Conservation (phyloP, 371 early-diverging fungal genomes). For the Gilbertella persicaria region DNA sequence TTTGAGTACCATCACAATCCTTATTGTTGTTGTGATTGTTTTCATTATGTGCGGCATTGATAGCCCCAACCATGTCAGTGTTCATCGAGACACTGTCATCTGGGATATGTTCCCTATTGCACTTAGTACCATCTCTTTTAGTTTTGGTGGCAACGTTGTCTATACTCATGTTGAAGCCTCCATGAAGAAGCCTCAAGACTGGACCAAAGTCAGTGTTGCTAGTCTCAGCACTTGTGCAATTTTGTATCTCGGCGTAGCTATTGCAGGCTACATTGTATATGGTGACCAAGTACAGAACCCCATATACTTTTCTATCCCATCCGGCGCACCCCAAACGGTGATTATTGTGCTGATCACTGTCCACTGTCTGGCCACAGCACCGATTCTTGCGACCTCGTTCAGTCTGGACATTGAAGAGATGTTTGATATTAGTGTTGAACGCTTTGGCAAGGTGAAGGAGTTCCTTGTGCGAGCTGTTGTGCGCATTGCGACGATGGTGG, state of each 20-base stretch:
- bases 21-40: conserved; percentile 46
- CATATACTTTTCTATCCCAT: conserved; percentile 72
- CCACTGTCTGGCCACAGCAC: conserved; percentile 79
- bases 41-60: conserved; percentile 44
- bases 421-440: conserved; percentile 49
- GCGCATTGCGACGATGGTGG: conserved; percentile 12
- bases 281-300: conserved; percentile 71
- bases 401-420: conserved; percentile 64
- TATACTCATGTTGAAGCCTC: conserved; percentile 85
- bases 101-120: conserved; percentile 60
- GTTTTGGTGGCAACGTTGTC: conserved; percentile 81
- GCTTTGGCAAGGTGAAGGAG: conserved; percentile 32
- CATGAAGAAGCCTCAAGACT: conserved; percentile 77
- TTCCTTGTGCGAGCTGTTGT: conserved; percentile 18
- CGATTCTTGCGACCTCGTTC: conserved; percentile 77
- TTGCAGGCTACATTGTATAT: conserved; percentile 81
- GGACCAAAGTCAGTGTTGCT: conserved; percentile 67
- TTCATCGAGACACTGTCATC: conserved; percentile 47
- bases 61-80: conserved; percentile 21
- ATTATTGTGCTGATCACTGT: conserved; percentile 76
- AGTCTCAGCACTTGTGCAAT: conserved; percentile 74
- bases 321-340: conserved; percentile 52
- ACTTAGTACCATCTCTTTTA: conserved; percentile 70
- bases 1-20: conserved; percentile 59
- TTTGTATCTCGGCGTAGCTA: conserved; percentile 77